Conservation (phyloP, 1,284 basidiomycete genomes). For the Golubevia pallescens region DNA sequence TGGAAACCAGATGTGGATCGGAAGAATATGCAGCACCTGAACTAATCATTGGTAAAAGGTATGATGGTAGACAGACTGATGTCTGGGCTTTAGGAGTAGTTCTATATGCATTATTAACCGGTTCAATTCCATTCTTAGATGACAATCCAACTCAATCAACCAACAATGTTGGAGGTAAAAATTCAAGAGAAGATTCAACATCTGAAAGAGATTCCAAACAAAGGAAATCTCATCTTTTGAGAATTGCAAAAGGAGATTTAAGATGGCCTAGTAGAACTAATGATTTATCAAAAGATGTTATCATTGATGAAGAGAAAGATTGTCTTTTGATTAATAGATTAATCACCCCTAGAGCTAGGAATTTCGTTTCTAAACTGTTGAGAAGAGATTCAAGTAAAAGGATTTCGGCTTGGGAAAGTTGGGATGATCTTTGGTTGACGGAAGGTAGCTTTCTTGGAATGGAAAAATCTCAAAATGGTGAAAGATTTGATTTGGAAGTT, state of each 20-base stretch:
- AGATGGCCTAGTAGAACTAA: constrained; percentile 44
- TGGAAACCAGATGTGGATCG: constrained; percentile 86
- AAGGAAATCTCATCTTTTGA: constrained; percentile 13
- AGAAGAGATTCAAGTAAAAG: constrained; percentile 50
- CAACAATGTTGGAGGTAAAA: neutral
- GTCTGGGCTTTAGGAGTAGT: constrained; percentile 88
- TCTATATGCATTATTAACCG: constrained; percentile 75
- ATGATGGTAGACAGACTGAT: constrained; percentile 86
- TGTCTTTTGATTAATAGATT: constrained; percentile 34
- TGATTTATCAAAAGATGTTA: constrained; percentile 27
- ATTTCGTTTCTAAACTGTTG: constrained; percentile 45
- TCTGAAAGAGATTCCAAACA: neutral
- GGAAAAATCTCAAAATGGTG: constrained; percentile 28
- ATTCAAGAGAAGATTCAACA: neutral
- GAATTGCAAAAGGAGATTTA: constrained; percentile 61
- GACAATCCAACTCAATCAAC: constrained; percentile 7
- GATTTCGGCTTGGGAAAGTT: constrained; percentile 44
- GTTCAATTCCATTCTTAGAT: constrained; percentile 67
- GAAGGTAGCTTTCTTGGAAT: constrained; percentile 38
- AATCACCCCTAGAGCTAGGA: constrained; percentile 47
- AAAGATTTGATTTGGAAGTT: constrained; percentile 29
- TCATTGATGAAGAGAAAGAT: constrained; percentile 5
- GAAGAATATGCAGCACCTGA: constrained; percentile 92
- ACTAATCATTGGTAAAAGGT: constrained; percentile 77
- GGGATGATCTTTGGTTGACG: constrained; percentile 54